phyloP scores from a whole-genome alignment of 139 green algal genomes.

The Ulvella scutata region DNA sequence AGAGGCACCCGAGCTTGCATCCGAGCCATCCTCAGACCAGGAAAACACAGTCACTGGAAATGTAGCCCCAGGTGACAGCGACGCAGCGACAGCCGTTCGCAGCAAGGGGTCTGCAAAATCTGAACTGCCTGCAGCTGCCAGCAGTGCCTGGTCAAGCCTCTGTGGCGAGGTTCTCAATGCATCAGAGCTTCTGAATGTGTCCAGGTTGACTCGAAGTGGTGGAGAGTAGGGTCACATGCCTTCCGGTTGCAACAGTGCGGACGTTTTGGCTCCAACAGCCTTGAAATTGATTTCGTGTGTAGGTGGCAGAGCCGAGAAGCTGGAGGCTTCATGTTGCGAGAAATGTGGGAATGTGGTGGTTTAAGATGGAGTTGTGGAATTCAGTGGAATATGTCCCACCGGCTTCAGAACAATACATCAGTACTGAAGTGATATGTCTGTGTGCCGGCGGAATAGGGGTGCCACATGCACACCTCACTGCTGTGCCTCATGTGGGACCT shows the following conservation, averaged over 20 bases:
- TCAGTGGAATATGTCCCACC: no score
- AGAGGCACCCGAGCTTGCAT: no score
- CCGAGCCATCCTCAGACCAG: neutral
- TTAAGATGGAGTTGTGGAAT: neutral
- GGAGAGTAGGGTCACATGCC: neutral
- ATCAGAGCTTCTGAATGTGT: neutral
- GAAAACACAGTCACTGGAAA: neutral
- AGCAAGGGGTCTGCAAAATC: neutral
- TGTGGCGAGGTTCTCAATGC: neutral
- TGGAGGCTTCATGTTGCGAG: neutral
- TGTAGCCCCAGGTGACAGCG: neutral
- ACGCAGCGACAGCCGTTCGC: neutral
- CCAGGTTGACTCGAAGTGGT: neutral
- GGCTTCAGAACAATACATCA: no score
- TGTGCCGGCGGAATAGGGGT: no score
- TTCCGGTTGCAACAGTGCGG: neutral
- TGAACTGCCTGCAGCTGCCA: neutral
- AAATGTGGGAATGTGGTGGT: neutral
- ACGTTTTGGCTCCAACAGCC: no score
- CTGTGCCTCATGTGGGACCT: no score
- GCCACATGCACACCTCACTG: no score
- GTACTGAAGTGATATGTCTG: no score
- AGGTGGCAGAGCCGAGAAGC: no score
- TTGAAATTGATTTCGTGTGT: no score
- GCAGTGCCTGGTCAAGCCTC: neutral